These are phyloP conservation scores for Rasamsonia emersonii DNA, from an alignment of 2,329 filamentous ascomycete genomes.

Conservation along the genomic window DNA sequence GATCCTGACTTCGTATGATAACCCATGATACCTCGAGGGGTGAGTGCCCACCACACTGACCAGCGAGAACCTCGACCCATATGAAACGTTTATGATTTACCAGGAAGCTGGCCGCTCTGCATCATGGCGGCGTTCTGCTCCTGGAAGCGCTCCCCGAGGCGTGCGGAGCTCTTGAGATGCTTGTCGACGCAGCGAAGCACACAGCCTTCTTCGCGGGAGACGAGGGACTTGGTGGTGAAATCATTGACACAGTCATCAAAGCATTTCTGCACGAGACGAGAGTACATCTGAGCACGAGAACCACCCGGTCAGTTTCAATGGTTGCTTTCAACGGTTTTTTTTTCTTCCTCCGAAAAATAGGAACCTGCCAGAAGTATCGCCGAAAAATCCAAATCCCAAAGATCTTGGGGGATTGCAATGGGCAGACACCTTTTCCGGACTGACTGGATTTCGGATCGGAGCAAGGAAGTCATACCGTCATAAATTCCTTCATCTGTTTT, in stretches of 20 bases:
- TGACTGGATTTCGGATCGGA: neutral
- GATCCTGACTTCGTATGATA: too few species aligned
- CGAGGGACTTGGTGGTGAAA: constrained; percentile 94
- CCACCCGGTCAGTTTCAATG: neutral
- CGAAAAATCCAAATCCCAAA: neutral
- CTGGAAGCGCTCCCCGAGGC: constrained; percentile 84
- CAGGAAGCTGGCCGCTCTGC: constrained; percentile 47
- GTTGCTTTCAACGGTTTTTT: too few species aligned
- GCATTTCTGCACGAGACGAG: constrained; percentile 55
- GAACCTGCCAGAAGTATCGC: too few species aligned
- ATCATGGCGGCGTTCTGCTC: constrained; percentile 63
- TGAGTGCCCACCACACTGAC: too few species aligned
- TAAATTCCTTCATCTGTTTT: constrained; percentile 98
- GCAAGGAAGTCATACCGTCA: constrained; percentile 60
- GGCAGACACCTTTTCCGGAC: neutral
- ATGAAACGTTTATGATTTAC: too few species aligned
- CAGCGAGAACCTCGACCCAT: too few species aligned
- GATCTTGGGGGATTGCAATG: neutral
- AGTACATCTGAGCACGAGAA: constrained; percentile 51
- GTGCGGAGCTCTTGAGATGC: constrained; percentile 83
- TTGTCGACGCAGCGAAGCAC: constrained; percentile 94
- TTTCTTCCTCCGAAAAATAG: too few species aligned
- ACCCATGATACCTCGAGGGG: too few species aligned
- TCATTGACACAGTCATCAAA: constrained; percentile 97
- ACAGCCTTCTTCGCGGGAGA: constrained; percentile 80